These are phyloP conservation scores for Schizophyllum commune DNA, from an alignment of 1,284 basidiomycete species.

Conservation along the genomic window DNA sequence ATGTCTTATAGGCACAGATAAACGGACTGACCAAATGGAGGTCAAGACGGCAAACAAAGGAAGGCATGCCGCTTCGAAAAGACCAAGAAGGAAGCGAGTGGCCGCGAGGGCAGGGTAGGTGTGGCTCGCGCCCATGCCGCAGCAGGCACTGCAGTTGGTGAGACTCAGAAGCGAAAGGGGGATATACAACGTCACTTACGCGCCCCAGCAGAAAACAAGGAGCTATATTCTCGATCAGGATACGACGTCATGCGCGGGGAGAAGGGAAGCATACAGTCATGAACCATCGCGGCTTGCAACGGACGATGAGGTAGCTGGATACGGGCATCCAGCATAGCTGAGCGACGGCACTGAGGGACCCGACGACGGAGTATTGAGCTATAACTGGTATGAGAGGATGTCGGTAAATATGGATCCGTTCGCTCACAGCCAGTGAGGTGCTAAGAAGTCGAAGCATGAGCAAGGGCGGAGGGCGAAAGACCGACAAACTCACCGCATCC, in stretches of 20 bases:
- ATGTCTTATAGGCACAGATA: too few species aligned
- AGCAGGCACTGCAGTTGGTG: conserved; percentile 3
- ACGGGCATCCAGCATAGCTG: conserved; percentile 13
- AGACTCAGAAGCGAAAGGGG: neutral
- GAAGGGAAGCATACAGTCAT: conserved; percentile 6
- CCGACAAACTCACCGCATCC: conserved; percentile 3
- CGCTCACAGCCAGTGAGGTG: neutral
- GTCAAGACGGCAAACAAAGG: conserved; percentile 13
- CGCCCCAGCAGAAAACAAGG: conserved; percentile 11
- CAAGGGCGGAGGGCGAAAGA: neutral
- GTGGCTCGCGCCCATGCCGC: conserved; percentile 12
- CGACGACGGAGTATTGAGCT: neutral
- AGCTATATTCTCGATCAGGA: neutral
- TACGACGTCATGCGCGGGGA: neutral
- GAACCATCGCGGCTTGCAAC: conserved; percentile 9
- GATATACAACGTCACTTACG: neutral
- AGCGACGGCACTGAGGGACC: conserved; percentile 13
- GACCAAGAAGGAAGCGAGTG: conserved; percentile 11
- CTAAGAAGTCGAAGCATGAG: neutral
- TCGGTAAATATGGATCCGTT: neutral
- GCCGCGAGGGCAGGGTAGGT: conserved; percentile 7
- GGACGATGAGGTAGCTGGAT: conserved; percentile 13
- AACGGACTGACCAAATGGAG: conserved; percentile 11
- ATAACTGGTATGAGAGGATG: neutral
- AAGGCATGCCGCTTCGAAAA: conserved; percentile 14